Evolutionary conservation across 176 grass and related monocot species (phyloP), one percentile per base, ranked within the genome.

Genomic region (Eremochloa ophiuroides): DNA sequence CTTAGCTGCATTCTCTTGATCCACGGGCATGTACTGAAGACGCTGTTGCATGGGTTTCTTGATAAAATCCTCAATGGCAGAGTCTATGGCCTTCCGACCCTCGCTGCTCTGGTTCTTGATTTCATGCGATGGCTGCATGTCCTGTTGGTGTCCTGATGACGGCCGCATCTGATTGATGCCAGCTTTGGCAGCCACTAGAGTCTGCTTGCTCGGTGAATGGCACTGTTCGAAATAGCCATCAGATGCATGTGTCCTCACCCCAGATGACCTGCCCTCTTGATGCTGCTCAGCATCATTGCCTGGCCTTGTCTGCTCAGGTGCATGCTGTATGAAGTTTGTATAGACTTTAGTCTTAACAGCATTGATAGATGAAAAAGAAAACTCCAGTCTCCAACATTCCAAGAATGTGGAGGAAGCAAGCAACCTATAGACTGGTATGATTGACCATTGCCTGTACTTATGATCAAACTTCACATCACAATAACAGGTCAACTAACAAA

Each of bases 301-400:
- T 20, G 47, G 48, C 48, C 48, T 53, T 53, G 48, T 53, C 18
- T 65, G 47, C 47, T 50, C 44, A 30, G 56, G 61, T 58, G 29
- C 31, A 56, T 1, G 7, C 85, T 88, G 86, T 60, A 50, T 1
- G 8, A 77, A 78, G 31, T 51, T 77, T 64, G 17, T 20, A 20
- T 20, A 50, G 47, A 50, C 17, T 42, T 63, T 41, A 37, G 11
- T 2, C n/a, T 27, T 60, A 8, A 53, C 48, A 53, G 18, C 1
- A 53, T 22, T 22, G 48, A 22, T 22, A 63, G 20, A 50, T 50
- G 5, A 6, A 20, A 8, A 50, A 20, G 8, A 48, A 50, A 50
- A 20, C 15, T 48, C n/a, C 2, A 34, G 4, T 2, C 17, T 50
- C 47, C 47, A 50, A 48, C 47, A 50, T 50, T 50, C 17, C 47